phyloP scores from a whole-genome alignment of 192 early-diverging fungal genomes.

The Pilobolus umbonatus region DNA sequence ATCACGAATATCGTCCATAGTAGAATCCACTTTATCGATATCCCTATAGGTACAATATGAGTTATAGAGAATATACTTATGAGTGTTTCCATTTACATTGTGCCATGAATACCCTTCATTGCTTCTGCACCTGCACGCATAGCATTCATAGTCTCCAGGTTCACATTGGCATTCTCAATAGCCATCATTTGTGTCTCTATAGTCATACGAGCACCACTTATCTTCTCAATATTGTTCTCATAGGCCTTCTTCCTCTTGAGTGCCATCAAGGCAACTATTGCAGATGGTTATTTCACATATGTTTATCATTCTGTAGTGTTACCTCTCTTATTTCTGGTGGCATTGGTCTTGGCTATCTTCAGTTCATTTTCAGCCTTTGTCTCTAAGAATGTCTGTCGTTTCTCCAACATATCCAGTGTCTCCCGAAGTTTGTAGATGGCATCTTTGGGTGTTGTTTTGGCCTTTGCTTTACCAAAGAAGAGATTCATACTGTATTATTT shows the following conservation, averaged over 20 bases:
- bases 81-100: slow-evolving; percentile 61
- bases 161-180: slow-evolving; percentile 94
- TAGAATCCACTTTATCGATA: slow-evolving; percentile 92
- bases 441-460: slow-evolving; percentile 82
- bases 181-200: slow-evolving; percentile 93
- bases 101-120: slow-evolving; percentile 90
- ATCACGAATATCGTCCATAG: slow-evolving; percentile 96
- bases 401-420: slow-evolving; percentile 90
- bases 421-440: slow-evolving; percentile 92
- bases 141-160: slow-evolving; percentile 91
- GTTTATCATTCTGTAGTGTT: no score
- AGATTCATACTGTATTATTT: slow-evolving; percentile 55
- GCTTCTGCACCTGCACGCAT: slow-evolving; percentile 90
- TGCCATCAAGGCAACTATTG: slow-evolving; percentile 72
- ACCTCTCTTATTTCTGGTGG: slow-evolving; percentile 91
- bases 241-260: slow-evolving; percentile 90
- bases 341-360: slow-evolving; percentile 82
- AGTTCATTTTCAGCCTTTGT: slow-evolving; percentile 83
- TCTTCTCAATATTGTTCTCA: slow-evolving; percentile 82
- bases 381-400: slow-evolving; percentile 84
- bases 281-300: no score
- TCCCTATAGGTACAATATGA: slow-evolving; percentile 44
- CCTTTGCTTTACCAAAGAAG: slow-evolving; percentile 58
- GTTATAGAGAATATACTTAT: no score
- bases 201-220: slow-evolving; percentile 82